Evolutionary conservation across 2,329 filamentous ascomycete genomes (phyloP), one percentile per base, ranked within the genome.

Genomic region (Didymella arachidicola): DNA sequence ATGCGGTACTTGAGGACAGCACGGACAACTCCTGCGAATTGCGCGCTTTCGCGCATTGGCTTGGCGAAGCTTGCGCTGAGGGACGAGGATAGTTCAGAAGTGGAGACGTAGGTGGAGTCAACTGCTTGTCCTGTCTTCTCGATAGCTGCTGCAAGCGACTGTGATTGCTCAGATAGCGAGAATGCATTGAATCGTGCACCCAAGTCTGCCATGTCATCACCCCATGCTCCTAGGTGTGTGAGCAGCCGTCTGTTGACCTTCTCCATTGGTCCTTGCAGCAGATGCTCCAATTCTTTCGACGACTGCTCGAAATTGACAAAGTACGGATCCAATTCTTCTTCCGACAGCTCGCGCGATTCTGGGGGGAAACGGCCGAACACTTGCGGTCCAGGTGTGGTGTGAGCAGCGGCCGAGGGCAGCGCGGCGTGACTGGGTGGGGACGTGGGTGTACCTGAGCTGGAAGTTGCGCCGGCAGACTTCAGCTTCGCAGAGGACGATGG

Each of bases 161-260:
- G 89, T 0, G 92, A 93, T 66, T 93, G 91, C 76, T 99, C 95
- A 0, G 93, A 97, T 1, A 99, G 83, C 0, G 96, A 96, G 77
- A 99, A 99, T 1, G 91, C 95, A 71, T 99, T 99, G 77, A 95
- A 98, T 61, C 93, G 87, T n/a, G 93, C 95, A 7, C 95, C 95
- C 8, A 99, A 83, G 72, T 99, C 95, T 66, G 93, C 92, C 60
- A 98, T 84, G 74, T 99, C 95, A 5, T 92, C 86, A 2, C 92
- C 92, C 47, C 97, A 82, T 5, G 90, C 88, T 14, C 91, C 91
- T 10, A 98, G 79, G 71, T 99, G 95, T 60, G 88, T 91, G 7
- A 99, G 81, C 6, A 93, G 93, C 34, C 95, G 87, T 30, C 94
- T 87, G 71, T 98, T 99, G 61, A 97, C 93, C 77, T 96, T 97